A percentile compares a stretch with the other conserved stretches of the same genome.
phyloP scores from a whole-genome alignment of 1,139 yeast genomes.

The Blastobotrys persicus region DNA sequence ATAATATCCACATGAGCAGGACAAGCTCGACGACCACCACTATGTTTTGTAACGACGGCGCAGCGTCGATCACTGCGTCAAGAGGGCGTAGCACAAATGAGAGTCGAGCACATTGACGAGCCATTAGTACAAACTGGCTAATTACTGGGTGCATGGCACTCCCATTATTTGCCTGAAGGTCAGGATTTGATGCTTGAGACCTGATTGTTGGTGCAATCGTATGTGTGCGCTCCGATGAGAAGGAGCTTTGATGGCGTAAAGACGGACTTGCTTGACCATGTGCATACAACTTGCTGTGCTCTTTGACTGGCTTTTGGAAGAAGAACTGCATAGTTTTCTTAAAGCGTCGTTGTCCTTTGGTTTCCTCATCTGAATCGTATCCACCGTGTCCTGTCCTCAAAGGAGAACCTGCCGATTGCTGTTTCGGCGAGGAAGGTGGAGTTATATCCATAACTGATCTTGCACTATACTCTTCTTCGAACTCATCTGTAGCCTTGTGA shows the following conservation, averaged over 20 bases:
- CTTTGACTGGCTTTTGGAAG: slow-evolving; percentile 18
- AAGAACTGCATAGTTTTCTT: slow-evolving; percentile 25
- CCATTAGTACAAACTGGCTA: slow-evolving; percentile 21
- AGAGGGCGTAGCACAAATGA: slow-evolving; percentile 32
- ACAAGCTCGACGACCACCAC: slow-evolving; percentile 34
- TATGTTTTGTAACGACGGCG: slow-evolving; percentile 28
- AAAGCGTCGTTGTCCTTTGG: slow-evolving; percentile 13
- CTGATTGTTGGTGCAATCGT: slow-evolving; percentile 6
- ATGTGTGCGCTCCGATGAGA: neutral
- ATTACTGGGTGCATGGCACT: slow-evolving; percentile 13
- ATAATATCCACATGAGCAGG: slow-evolving; percentile 34
- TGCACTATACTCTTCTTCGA: slow-evolving; percentile 6
- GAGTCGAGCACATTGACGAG: slow-evolving; percentile 28
- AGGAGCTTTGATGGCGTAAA: slow-evolving; percentile 3
- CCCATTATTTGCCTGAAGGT: neutral
- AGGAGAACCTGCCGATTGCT: neutral
- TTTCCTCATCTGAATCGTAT: neutral
- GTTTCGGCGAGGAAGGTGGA: slow-evolving; percentile 5
- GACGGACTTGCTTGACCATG: neutral
- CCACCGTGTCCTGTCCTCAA: neutral
- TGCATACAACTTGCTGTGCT: slow-evolving; percentile 5
- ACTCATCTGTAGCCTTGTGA: slow-evolving; percentile 6
- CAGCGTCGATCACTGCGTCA: slow-evolving; percentile 32
- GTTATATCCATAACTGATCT: slow-evolving; percentile 9
- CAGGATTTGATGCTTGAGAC: slow-evolving; percentile 3